phyloP scores from a whole-genome alignment of 1,139 yeast genomes.

The Pneumocystis oryctolagi region DNA sequence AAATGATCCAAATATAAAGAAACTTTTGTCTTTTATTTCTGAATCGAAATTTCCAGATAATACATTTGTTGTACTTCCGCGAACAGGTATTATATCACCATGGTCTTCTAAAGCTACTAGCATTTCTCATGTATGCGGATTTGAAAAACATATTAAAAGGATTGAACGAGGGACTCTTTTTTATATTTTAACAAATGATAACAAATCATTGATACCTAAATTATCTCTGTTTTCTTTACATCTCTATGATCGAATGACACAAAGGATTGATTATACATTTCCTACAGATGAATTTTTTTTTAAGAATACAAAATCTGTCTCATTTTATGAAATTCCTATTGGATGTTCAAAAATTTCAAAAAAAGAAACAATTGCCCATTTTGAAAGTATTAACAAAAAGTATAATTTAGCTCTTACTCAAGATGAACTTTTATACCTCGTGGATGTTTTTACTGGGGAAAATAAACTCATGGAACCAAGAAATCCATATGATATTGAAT shows the following conservation, averaged over 20 bases:
- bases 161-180: conserved; percentile 83
- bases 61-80: conserved; percentile 67
- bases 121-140: conserved; percentile 78
- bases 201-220: conserved; percentile 51
- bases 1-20: background rate
- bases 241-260: conserved; percentile 93
- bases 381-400: conserved; percentile 58
- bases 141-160: conserved; percentile 53
- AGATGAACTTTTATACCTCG: conserved; percentile 82
- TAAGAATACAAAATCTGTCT: conserved; percentile 66
- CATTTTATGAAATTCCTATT: conserved; percentile 61
- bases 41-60: conserved; percentile 15
- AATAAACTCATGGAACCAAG: conserved; percentile 42
- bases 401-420: conserved; percentile 84
- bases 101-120: conserved; percentile 99
- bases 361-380: conserved; percentile 34
- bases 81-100: conserved; percentile 93
- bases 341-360: conserved; percentile 18
- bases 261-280: conserved; percentile 34
- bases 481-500: conserved; percentile 94
- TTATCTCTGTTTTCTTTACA: conserved; percentile 30
- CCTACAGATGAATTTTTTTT: conserved; percentile 62
- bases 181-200: conserved; percentile 35
- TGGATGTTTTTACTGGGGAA: conserved; percentile 47
- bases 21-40: background rate